phyloP scores from a whole-genome alignment of 169 alveolate species.

The Cryptosporidium sp. region DNA sequence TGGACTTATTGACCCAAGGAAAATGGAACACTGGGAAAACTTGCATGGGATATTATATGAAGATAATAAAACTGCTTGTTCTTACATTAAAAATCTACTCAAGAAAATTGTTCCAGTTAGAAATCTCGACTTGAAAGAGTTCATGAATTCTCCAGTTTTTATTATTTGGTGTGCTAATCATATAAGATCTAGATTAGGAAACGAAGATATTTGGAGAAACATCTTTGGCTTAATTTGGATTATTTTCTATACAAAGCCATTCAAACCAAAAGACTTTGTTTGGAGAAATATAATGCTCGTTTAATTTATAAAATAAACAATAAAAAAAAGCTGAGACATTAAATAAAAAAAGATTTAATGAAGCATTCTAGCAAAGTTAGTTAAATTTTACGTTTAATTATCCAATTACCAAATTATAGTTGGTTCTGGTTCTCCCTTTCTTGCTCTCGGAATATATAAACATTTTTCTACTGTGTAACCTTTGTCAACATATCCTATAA shows the following conservation, averaged over 20 bases:
- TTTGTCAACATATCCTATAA: slow-evolving; percentile 64
- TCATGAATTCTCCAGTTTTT: slow-evolving; percentile 42
- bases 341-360: background rate
- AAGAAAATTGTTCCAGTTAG: background rate
- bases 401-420: slow-evolving; percentile 49
- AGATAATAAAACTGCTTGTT: slow-evolving; percentile 23
- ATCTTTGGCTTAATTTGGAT: slow-evolving; percentile 61
- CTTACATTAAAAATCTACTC: slow-evolving; percentile 13
- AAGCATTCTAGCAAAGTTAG: background rate
- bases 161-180: slow-evolving; percentile 74
- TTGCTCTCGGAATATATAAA: slow-evolving; percentile 47
- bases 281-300: slow-evolving; percentile 45
- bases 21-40: slow-evolving; percentile 55
- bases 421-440: slow-evolving; percentile 74
- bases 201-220: slow-evolving; percentile 74
- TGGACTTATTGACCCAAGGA: slow-evolving; percentile 61
- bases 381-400: background rate
- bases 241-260: slow-evolving; percentile 36
- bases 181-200: slow-evolving; percentile 47
- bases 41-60: slow-evolving; percentile 13
- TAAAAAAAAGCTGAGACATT: background rate
- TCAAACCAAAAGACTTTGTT: slow-evolving; percentile 50
- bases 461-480: slow-evolving; percentile 70
- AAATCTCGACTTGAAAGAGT: slow-evolving; percentile 6
- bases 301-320: background rate